Conservation (phyloP, 2,329 filamentous ascomycete species). For the Exserohilum turcica region DNA sequence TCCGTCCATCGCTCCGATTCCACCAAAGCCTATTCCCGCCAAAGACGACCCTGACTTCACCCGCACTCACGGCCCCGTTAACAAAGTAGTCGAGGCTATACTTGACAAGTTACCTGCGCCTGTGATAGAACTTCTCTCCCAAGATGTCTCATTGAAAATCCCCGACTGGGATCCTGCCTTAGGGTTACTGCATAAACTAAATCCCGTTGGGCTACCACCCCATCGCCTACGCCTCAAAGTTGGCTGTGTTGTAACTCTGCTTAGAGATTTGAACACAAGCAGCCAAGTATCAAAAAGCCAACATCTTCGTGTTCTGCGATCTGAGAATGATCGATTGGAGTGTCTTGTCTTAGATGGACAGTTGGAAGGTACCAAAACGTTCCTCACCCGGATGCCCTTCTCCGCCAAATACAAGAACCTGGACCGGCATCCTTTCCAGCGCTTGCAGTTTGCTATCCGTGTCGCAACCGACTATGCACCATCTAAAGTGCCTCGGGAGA, state of each 20-base stretch:
- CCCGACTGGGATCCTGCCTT: conserved; percentile 34
- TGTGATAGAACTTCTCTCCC: conserved; percentile 40
- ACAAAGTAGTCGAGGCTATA: conserved; percentile 31
- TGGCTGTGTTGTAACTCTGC: conserved; percentile 37
- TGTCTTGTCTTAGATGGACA: conserved; percentile 43
- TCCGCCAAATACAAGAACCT: conserved; percentile 38
- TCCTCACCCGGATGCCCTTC: conserved; percentile 38
- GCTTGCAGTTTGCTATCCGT: conserved; percentile 43
- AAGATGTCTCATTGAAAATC: conserved; percentile 29
- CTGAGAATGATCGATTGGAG: conserved; percentile 37
- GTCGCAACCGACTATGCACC: conserved; percentile 28
- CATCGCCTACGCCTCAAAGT: conserved; percentile 44
- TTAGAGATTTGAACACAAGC: conserved; percentile 36
- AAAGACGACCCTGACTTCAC: conserved; percentile 29
- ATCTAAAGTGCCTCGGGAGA: conserved; percentile 5
- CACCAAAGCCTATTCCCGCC: background rate
- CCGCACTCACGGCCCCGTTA: conserved; percentile 40
- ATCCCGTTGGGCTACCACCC: conserved; percentile 39
- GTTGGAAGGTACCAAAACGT: conserved; percentile 39
- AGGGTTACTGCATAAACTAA: conserved; percentile 39
- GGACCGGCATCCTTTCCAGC: conserved; percentile 29
- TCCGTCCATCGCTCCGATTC: background rate
- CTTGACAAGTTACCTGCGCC: conserved; percentile 35
- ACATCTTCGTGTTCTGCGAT: conserved; percentile 37
- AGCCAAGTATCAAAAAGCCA: conserved; percentile 42